Base-by-base conservation (phyloP, 345 rosid genomes). In the Eutrema heterophyllum region DNA sequence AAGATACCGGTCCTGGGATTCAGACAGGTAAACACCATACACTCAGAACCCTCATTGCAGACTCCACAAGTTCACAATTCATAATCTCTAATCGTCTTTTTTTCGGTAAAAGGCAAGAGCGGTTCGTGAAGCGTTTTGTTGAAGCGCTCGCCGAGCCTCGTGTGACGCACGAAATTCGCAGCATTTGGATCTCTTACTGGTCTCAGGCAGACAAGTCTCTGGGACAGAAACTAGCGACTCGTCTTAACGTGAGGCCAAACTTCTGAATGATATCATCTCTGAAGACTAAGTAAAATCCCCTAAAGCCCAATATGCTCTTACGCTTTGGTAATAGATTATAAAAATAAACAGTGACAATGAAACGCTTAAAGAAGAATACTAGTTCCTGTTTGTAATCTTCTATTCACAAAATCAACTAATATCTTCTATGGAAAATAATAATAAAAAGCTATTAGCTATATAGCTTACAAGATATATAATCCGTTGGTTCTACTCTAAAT, bases 171-270 rank as follows among this genome's bases (percentile, higher is more conserved):
- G 97, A 94, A 79, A 80, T 92, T 63, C 83, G 89, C 57, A 72
- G 87, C 77, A 88, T 95, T 73, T 95, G 98, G 98, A 80, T 94
- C 78, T 81, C 93, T 18, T 87, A 88, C 83, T 94, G 95, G 90
- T 67, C 88, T 75, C 88, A 90, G 94, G 87, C 88, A 13, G 90
- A 85, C 80, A 67, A 68, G 65, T 83, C 96, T 57, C 75, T 95
- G 38, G 97, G 98, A 38, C 91, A 90, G 85, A 92, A 88, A 84
- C 73, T 95, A 38, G 94, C 99, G 13, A 70, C 79, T 51, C 90
- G 89, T 40, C 91, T 95, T 74, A 86, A 84, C 30, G 84, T 84
- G 68, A 84, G 80, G 70, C 91, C 99, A 15, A 89, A 61, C 83
- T 83, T 89, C 61, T 94, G 79, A 91, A 78, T 58, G 73, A 9